A percentile compares a stretch with the other conserved stretches of the same genome.
Conservation (phyloP, 257 asterid genomes). For the Nicotiana benthamiana region DNA sequence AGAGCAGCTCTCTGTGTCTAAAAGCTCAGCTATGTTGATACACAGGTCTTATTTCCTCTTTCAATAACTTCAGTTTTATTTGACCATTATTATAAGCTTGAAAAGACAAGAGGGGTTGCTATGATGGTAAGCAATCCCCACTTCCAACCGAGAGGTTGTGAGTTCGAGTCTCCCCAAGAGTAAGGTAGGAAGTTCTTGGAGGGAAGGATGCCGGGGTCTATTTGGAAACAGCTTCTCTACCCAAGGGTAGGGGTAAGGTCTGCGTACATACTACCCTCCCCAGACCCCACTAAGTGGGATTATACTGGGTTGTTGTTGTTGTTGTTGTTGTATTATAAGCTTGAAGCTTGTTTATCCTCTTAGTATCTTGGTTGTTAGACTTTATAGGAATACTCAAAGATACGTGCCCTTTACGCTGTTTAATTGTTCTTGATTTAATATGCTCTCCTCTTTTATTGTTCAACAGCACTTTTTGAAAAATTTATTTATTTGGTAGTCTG, state of each 20-base stretch:
- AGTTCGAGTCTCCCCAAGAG: too few relatives aligned
- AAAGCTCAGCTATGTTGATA: slow-evolving; percentile 19
- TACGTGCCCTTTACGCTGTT: not conserved
- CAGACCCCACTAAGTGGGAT: too few relatives aligned
- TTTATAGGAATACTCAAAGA: not conserved
- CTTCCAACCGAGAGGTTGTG: too few relatives aligned
- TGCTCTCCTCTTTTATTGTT: not conserved
- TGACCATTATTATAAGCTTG: not conserved
- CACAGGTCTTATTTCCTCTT: slow-evolving; percentile 34
- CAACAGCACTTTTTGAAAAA: not conserved
- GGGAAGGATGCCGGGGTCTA: too few relatives aligned
- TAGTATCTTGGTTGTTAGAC: not conserved
- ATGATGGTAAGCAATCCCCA: too few relatives aligned
- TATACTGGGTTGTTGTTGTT: too few relatives aligned
- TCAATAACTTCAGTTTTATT: not conserved
- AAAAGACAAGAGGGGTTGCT: too few relatives aligned
- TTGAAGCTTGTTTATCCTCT: not conserved
- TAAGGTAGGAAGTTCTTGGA: too few relatives aligned
- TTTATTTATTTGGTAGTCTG: not conserved
- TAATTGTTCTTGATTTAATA: not conserved
- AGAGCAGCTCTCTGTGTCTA: slow-evolving; percentile 24
- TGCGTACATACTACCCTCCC: too few relatives aligned
- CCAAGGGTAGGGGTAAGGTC: too few relatives aligned
- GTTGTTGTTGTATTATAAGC: not conserved
- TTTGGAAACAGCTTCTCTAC: too few relatives aligned